Evolutionary conservation across 352 stramenopile genomes (phyloP).

Genomic region (Phytophthora fragariaefolia): DNA sequence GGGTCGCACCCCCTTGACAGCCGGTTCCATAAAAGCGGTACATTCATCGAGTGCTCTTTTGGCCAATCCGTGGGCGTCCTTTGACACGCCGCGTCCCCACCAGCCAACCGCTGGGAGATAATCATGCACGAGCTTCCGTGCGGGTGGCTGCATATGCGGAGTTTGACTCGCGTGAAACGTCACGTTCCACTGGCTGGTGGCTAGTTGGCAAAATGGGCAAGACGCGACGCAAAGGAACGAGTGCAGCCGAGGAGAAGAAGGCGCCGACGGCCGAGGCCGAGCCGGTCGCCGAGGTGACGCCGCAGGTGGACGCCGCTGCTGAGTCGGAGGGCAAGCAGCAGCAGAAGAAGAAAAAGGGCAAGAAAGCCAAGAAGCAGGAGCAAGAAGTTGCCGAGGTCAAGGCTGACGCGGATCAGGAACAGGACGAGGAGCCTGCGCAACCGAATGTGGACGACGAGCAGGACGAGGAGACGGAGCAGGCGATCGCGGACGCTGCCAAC

Average conservation of each 20-base stretch:
- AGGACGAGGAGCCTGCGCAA: slow-evolving; percentile 36
- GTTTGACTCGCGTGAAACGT: slow-evolving; percentile 44
- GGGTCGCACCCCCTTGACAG: slow-evolving; percentile 15
- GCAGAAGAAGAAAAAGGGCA: slow-evolving; percentile 43
- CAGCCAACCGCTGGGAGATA: slow-evolving; percentile 42
- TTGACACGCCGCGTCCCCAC: slow-evolving; percentile 40
- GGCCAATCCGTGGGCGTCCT: slow-evolving; percentile 29
- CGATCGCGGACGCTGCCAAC: slow-evolving; percentile 52
- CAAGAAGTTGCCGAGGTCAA: slow-evolving; percentile 30
- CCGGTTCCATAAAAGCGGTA: slow-evolving; percentile 29
- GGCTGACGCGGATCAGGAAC: slow-evolving; percentile 24
- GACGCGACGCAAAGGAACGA: slow-evolving; percentile 34
- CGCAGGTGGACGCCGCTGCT: slow-evolving; percentile 4
- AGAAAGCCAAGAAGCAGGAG: slow-evolving; percentile 45
- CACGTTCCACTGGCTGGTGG: slow-evolving; percentile 34
- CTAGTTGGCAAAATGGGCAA: slow-evolving; percentile 47
- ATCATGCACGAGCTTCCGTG: slow-evolving; percentile 18
- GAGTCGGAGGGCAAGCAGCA: slow-evolving; percentile 28
- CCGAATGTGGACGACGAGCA: slow-evolving; percentile 45
- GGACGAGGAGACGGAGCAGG: slow-evolving; percentile 70
- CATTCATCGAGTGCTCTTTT: slow-evolving; percentile 21
- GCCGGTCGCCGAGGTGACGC: slow-evolving; percentile 20
- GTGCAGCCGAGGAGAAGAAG: slow-evolving; percentile 31
- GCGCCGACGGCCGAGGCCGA: slow-evolving; percentile 13
- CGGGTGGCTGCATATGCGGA: slow-evolving; percentile 20